Evolutionary conservation across 2,329 filamentous ascomycete species (phyloP).

Genomic region (Penicillium sp.): DNA sequence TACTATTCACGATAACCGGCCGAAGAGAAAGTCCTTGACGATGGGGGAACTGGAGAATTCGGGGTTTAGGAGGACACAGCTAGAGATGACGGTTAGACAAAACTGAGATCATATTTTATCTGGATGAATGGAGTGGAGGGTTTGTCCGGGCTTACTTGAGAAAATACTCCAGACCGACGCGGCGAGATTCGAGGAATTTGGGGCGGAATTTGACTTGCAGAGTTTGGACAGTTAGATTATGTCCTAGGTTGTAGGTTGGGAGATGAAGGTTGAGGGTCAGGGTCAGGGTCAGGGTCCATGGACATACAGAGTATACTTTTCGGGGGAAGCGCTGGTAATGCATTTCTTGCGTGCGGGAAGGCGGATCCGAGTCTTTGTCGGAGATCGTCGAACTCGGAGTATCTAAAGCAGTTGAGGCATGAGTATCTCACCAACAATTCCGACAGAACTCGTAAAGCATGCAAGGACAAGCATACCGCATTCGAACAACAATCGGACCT

Average conservation of each 20-base stretch:
- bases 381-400: constrained; percentile 91
- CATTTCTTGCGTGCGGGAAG: constrained; percentile 80
- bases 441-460: no score
- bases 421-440: no score
- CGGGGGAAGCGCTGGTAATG: constrained; percentile 86
- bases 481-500: constrained; percentile 60
- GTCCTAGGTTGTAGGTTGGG: background rate
- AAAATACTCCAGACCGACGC: constrained; percentile 85
- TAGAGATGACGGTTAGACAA: constrained; percentile 38
- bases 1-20: constrained; percentile 30
- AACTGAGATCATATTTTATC: no score
- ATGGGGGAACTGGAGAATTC: constrained; percentile 92
- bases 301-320: constrained; percentile 83
- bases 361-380: constrained; percentile 71
- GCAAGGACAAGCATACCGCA: constrained; percentile 49
- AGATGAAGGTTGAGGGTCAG: background rate
- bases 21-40: constrained; percentile 85
- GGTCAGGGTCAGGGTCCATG: no score
- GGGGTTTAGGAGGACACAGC: constrained; percentile 87
- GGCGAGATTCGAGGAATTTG: constrained; percentile 80
- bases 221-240: background rate
- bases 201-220: constrained; percentile 67
- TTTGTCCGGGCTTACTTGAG: constrained; percentile 68
- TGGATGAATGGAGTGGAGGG: no score
- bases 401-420: constrained; percentile 51